Conservation (phyloP, 2,329 filamentous ascomycete genomes). For the Canariomyces notabilis region DNA sequence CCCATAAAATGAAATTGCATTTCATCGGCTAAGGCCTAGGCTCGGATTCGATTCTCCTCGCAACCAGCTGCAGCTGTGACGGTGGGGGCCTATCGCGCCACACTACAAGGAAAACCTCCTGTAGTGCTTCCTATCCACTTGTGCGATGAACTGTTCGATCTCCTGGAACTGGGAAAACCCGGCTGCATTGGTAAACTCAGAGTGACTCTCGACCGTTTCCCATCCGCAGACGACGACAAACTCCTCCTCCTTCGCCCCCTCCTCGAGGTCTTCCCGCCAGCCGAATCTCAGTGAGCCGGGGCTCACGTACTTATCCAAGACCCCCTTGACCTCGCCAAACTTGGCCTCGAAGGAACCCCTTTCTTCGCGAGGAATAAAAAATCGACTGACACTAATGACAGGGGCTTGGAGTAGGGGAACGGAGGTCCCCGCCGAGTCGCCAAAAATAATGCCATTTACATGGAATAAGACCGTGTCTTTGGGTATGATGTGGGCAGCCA, state of each 20-base stretch:
- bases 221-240: conserved; percentile 39
- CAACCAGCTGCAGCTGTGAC: neutral
- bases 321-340: conserved; percentile 32
- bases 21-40: conserved; percentile 18
- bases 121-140: conserved; percentile 31
- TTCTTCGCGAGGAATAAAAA: conserved; percentile 30
- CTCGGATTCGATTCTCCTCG: neutral
- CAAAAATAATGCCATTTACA: conserved; percentile 32
- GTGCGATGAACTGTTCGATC: conserved; percentile 22
- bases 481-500: conserved; percentile 1
- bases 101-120: conserved; percentile 28
- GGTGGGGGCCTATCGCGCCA: neutral
- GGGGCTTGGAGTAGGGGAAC: conserved; percentile 28
- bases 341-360: conserved; percentile 32
- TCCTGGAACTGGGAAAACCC: conserved; percentile 25
- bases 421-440: neutral
- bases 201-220: conserved; percentile 32
- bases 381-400: conserved; percentile 35
- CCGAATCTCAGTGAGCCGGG: conserved; percentile 34
- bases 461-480: conserved; percentile 34
- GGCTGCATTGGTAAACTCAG: conserved; percentile 27
- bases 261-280: conserved; percentile 38
- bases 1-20: conserved; percentile 22
- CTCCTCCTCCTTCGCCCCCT: conserved; percentile 32
- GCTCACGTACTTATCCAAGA: conserved; percentile 29